phyloP scores from a whole-genome alignment of 1,284 basidiomycete species.

The Austropuccinia psidii region DNA sequence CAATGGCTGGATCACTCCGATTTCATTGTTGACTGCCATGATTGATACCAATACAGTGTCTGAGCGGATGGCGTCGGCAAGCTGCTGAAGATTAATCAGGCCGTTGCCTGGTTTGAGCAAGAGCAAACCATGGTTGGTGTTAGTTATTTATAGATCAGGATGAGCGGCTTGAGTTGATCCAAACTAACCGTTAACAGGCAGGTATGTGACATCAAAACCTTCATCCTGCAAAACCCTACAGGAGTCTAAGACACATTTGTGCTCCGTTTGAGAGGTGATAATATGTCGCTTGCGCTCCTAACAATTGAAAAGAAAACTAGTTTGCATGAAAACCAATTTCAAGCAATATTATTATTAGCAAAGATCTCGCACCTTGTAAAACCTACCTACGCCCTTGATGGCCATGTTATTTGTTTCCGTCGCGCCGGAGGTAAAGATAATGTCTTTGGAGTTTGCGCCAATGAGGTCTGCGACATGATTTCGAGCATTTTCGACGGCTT shows the following conservation, averaged over 20 bases:
- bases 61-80: constrained; percentile 75
- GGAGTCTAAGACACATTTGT: constrained; percentile 98
- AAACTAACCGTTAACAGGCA: constrained; percentile 64
- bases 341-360: constrained; percentile 58
- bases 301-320: neutral
- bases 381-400: constrained; percentile 93
- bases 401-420: constrained; percentile 98
- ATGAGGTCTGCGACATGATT: constrained; percentile 85
- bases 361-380: constrained; percentile 66
- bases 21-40: constrained; percentile 99
- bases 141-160: neutral
- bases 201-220: constrained; percentile 95
- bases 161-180: neutral
- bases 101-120: constrained; percentile 56
- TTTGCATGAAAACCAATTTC: constrained; percentile 10
- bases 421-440: constrained; percentile 95
- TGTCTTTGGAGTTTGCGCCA: constrained; percentile 89
- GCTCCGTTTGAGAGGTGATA: constrained; percentile 59
- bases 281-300: constrained; percentile 50
- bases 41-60: constrained; percentile 79
- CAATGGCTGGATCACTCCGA: constrained; percentile 94
- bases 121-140: neutral
- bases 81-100: constrained; percentile 64
- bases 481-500: constrained; percentile 83
- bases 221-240: constrained; percentile 91